Evolutionary conservation across 75 land plant genomes (phyloP).

Genomic region (Cryptomeria japonica): DNA sequence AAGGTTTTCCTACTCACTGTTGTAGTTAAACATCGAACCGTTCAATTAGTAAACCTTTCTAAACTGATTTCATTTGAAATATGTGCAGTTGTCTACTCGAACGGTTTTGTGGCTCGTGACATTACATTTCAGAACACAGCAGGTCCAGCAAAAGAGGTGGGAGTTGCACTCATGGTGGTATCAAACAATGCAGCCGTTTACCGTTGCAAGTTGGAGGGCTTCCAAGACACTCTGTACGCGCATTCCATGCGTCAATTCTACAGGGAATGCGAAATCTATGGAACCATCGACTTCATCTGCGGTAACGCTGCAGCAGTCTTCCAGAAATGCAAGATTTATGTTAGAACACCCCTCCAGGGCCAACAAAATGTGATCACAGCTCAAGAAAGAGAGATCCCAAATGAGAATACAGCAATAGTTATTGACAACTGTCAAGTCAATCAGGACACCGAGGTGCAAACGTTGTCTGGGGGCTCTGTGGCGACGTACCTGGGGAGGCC

Average conservation of each 20-base stretch:
- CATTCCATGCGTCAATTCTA: conserved; percentile 36
- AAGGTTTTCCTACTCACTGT: too few relatives aligned
- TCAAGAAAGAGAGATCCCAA: conserved; percentile 37
- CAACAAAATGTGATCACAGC: conserved; percentile 25
- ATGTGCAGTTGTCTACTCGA: conserved; percentile 28
- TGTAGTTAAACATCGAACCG: too few relatives aligned
- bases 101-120: conserved; percentile 27
- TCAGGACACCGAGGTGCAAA: not conserved
- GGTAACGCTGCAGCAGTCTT: conserved; percentile 42
- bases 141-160: conserved; percentile 20
- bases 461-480: not conserved
- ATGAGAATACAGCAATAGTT: conserved; percentile 24
- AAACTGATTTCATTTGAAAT: not conserved
- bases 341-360: conserved; percentile 15
- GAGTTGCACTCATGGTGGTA: conserved; percentile 26
- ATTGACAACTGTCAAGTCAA: too few relatives aligned
- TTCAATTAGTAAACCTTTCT: not conserved
- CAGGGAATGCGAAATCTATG: conserved; percentile 27
- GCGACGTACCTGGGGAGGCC: not conserved
- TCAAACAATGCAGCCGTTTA: conserved; percentile 30
- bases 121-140: conserved; percentile 42
- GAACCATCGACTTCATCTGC: conserved; percentile 49
- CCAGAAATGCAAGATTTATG: conserved; percentile 26
- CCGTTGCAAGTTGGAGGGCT: conserved; percentile 28
- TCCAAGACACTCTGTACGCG: conserved; percentile 42